Percentiles rank a stretch among this genome's conserved stretches.
Evolutionary conservation across 2,329 filamentous ascomycete genomes (phyloP).

Genomic region (Xylariaceae sp.): DNA sequence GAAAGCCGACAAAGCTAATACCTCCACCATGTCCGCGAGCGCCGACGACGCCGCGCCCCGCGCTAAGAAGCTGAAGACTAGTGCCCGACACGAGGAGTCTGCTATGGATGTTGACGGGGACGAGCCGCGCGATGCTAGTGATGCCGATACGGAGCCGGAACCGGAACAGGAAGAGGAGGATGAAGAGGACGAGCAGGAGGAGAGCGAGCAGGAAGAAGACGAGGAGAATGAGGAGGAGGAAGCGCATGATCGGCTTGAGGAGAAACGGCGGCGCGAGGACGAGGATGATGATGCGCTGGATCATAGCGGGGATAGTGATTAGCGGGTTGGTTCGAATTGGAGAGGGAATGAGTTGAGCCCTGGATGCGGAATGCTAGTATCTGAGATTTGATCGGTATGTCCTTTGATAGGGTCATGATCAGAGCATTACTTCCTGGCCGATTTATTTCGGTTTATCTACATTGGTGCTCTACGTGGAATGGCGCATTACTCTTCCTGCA

Average conservation of each 20-base stretch:
- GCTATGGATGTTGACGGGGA: slow-evolving; percentile 44
- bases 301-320: slow-evolving; percentile 51
- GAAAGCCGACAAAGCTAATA: slow-evolving; percentile 35
- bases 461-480: too few relatives aligned
- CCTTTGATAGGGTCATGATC: too few relatives aligned
- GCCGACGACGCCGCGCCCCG: slow-evolving; percentile 27
- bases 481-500: too few relatives aligned
- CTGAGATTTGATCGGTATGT: too few relatives aligned
- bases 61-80: slow-evolving; percentile 39
- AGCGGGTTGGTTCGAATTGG: too few relatives aligned
- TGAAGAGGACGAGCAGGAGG: slow-evolving; percentile 45
- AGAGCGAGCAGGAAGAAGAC: slow-evolving; percentile 10
- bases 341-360: too few relatives aligned
- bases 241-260: neutral
- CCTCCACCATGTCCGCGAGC: slow-evolving; percentile 30
- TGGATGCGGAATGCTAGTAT: too few relatives aligned
- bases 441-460: too few relatives aligned
- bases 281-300: neutral
- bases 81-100: slow-evolving; percentile 37
- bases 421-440: too few relatives aligned
- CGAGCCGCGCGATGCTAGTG: slow-evolving; percentile 37
- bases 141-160: slow-evolving; percentile 40
- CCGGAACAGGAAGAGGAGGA: slow-evolving; percentile 47
- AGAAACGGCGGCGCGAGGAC: neutral
- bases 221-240: slow-evolving; percentile 46